A percentile compares a stretch with the other conserved stretches of the same genome.
These are phyloP conservation scores for Diplocarpon rosae DNA, from an alignment of 2,329 filamentous ascomycete species.

Conservation along the genomic window DNA sequence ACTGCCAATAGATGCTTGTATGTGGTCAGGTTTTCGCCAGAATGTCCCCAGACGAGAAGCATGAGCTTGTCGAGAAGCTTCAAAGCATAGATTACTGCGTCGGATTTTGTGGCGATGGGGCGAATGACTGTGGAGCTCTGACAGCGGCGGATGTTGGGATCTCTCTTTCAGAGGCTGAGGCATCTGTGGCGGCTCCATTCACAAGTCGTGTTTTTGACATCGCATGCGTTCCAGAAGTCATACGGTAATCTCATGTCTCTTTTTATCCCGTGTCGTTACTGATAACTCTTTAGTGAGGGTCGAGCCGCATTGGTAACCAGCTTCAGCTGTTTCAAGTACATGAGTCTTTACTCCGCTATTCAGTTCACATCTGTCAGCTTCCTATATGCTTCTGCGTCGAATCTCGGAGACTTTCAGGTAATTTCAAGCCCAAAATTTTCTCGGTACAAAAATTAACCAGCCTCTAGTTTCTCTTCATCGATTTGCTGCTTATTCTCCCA, in stretches of 20 bases:
- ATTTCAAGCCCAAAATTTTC: neutral
- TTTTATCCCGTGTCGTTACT: slow-evolving; percentile 4
- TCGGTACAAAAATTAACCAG: slow-evolving; percentile 2
- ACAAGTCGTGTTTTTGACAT: slow-evolving; percentile 95
- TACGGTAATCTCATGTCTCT: slow-evolving; percentile 43
- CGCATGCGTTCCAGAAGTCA: slow-evolving; percentile 85
- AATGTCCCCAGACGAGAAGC: slow-evolving; percentile 98
- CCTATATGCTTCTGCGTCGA: slow-evolving; percentile 84
- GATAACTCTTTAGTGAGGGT: slow-evolving; percentile 51
- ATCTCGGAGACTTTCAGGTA: slow-evolving; percentile 89
- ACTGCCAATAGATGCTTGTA: slow-evolving; percentile 63
- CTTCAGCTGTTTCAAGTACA: slow-evolving; percentile 99
- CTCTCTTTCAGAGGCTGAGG: slow-evolving; percentile 92
- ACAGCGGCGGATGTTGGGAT: slow-evolving; percentile 98
- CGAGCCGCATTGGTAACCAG: slow-evolving; percentile 93
- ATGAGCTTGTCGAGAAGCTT: slow-evolving; percentile 92
- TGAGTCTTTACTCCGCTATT: slow-evolving; percentile 98
- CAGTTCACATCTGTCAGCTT: slow-evolving; percentile 98
- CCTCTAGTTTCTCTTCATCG: slow-evolving; percentile 76
- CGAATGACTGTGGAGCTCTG: slow-evolving; percentile 92
- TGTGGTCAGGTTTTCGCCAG: slow-evolving; percentile 88
- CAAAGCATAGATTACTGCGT: slow-evolving; percentile 93
- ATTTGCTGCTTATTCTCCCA: slow-evolving; percentile 81
- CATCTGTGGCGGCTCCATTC: slow-evolving; percentile 95
- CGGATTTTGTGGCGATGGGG: slow-evolving; percentile 94